Evolutionary conservation across 2,329 filamentous ascomycete genomes (phyloP), one percentile per base, ranked within the genome.

Genomic region (Allantophomopsis cytisporea): DNA sequence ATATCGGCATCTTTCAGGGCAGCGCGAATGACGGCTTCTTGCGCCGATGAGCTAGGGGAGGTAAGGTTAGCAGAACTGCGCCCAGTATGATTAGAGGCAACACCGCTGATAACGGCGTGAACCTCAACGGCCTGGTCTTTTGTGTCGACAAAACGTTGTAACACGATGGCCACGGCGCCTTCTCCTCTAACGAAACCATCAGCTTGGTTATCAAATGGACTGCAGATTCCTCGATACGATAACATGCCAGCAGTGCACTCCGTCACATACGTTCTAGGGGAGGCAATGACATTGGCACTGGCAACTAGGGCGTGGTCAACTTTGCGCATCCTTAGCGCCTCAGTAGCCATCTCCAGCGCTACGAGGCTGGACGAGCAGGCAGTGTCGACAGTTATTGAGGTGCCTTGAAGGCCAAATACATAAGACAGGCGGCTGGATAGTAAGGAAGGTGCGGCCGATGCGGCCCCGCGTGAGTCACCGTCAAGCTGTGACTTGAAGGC

Each of bases 141-240:
- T n/a, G n/a, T n/a, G n/a, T n/a, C n/a, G n/a, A n/a, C n/a, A n/a
- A n/a, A n/a, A n/a, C n/a, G n/a, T n/a, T n/a, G n/a, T n/a, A 69
- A 38, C 0, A 68, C 38, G 5, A 69, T 30, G 32, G 53, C 49
- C 2, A 50, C 60, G 13, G 60, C 50, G 5, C 60, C 66, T 44
- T 70, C 66, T 2, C 64, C 65, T 7, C 64, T 54, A 0, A 50
- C 59, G 38, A 68, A 69, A 2, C 66, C 66, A 38, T 61, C 56
- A 1, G 60, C 64, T 10, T 53, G 45, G 7, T 54, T 44, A 41
- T 66, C 65, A 36, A 59, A 63, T 2, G 47, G 54, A 15, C 54
- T 28, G 8, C 17, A 41, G 10, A 12, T 10, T 1, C 43, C 42
- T 13, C 40, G 38, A 2, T 31, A 35, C 5, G 44, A 46, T 8